Base-by-base conservation (phyloP, 176 grass and related monocot species). In the Triticum monococcum region DNA sequence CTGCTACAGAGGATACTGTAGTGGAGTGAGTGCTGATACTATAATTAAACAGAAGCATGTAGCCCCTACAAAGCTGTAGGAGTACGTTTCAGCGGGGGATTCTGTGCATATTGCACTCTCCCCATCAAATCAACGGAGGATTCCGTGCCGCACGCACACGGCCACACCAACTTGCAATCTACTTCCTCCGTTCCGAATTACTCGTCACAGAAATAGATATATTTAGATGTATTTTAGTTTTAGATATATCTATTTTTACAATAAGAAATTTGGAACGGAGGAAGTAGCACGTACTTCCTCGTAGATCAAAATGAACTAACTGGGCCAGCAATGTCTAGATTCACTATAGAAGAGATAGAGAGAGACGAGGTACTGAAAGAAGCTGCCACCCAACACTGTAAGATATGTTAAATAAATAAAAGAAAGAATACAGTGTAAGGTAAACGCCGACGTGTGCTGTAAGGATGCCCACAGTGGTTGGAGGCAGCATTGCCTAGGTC, bases 91-190 rank as follows among this genome's bases (percentile, higher is more conserved):
- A 75, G 5, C 22, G 43, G 59, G 75, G 24, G 68, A 41, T n/a
- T 40, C 26, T 77, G 31, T 52, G 71, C 56, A 50, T 50, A 50
- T 50, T 50, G 71, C 41, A 72, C 64, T 48, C 79, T 45, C 68
- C 62, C 68, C 46, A 23, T 86, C 89, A 79, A 70, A 33, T 86
- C 89, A 41, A 64, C 76, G 2, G 84, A 32, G 54, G 79, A 86
- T 79, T 83, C 80, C 73, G 80, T 90, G 89, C 57, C 89, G 64
- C 22, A 77, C 79, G 82, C 79, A 41, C 64, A 83, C 54, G 73
- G 73, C 6, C 84, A 78, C 84, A 78, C 68, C 79, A 50, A 72
- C 67, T 79, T n/a, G 86, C 14, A 61, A 61, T 48, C 18, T 12
- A 30, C 28, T 30, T 1, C 28, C 28, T 30, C 28, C 28, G 28